These are phyloP conservation scores for Lasiodiplodia hormozganensis DNA, from an alignment of 2,329 filamentous ascomycete species.

Conservation along the genomic window DNA sequence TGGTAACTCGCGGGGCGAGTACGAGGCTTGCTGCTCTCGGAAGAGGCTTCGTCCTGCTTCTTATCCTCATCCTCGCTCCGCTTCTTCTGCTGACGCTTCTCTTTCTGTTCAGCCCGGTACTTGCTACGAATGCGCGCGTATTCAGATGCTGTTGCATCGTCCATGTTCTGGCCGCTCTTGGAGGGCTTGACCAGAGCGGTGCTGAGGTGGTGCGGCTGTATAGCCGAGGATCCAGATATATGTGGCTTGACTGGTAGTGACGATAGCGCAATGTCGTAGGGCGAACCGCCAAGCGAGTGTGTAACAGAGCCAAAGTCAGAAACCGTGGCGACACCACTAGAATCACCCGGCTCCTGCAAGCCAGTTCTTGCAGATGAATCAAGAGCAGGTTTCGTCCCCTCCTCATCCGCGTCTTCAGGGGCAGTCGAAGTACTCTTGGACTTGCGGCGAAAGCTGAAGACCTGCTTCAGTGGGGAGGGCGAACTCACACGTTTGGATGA, in stretches of 20 bases:
- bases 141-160: slow-evolving; percentile 43
- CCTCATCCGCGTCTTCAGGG: background rate
- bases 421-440: background rate
- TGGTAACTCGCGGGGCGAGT: background rate
- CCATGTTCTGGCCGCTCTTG: slow-evolving; percentile 42
- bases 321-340: slow-evolving; percentile 36
- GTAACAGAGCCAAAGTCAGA: slow-evolving; percentile 52
- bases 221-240: slow-evolving; percentile 35
- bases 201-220: slow-evolving; percentile 46
- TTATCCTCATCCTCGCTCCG: background rate
- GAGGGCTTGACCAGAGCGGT: slow-evolving; percentile 36
- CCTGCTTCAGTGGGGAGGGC: slow-evolving; percentile 17
- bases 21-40: background rate
- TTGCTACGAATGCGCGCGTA: slow-evolving; percentile 46
- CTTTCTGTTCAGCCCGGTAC: slow-evolving; percentile 36
- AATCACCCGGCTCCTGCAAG: slow-evolving; percentile 28
- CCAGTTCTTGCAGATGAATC: background rate
- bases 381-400: background rate
- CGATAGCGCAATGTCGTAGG: slow-evolving; percentile 50
- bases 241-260: slow-evolving; percentile 31
- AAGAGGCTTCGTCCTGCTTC: background rate
- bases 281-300: slow-evolving; percentile 49
- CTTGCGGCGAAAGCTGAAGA: slow-evolving; percentile 16
- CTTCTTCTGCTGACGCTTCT: background rate
- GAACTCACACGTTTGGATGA: background rate